These are phyloP conservation scores for Somion occarium DNA, from an alignment of 1,284 basidiomycete genomes.

Conservation along the genomic window DNA sequence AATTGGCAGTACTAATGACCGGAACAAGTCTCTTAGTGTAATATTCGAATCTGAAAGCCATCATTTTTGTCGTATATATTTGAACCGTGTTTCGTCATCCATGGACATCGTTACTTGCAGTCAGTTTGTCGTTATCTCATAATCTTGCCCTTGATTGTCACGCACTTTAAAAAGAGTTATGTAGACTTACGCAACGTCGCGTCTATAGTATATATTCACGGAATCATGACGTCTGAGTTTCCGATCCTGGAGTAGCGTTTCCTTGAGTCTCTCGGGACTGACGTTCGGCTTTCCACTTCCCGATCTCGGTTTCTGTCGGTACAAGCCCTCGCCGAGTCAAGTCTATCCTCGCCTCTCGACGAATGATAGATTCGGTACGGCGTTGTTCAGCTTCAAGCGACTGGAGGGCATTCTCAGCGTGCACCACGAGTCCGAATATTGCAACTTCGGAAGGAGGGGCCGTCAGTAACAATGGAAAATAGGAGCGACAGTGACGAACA, in stretches of 20 bases:
- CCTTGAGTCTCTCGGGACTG: slow-evolving; percentile 1
- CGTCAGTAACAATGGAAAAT: slow-evolving; percentile 2
- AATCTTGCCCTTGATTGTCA: neutral
- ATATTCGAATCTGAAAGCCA: neutral
- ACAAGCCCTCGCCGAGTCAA: slow-evolving; percentile 71
- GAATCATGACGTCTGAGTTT: no score
- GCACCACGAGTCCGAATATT: slow-evolving; percentile 67
- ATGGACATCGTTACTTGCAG: neutral
- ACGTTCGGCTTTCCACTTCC: slow-evolving; percentile 62
- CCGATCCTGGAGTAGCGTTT: neutral
- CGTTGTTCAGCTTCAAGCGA: slow-evolving; percentile 66
- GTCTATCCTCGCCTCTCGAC: slow-evolving; percentile 71
- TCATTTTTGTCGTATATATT: no score
- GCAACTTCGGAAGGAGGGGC: slow-evolving; percentile 34
- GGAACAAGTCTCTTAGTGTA: neutral
- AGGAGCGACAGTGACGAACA: slow-evolving; percentile 31
- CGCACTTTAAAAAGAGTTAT: no score
- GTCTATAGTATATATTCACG: no score
- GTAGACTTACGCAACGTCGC: no score
- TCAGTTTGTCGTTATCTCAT: no score
- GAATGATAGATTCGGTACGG: slow-evolving; percentile 60
- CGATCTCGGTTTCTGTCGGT: slow-evolving; percentile 79
- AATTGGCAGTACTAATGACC: slow-evolving; percentile 13
- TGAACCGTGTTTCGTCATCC: neutral
- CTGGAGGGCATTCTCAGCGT: slow-evolving; percentile 73